Percentiles rank a stretch among this genome's conserved stretches.
Evolutionary conservation across 208 protist species (phyloP).

Genomic region (Crithidia expoeki): DNA sequence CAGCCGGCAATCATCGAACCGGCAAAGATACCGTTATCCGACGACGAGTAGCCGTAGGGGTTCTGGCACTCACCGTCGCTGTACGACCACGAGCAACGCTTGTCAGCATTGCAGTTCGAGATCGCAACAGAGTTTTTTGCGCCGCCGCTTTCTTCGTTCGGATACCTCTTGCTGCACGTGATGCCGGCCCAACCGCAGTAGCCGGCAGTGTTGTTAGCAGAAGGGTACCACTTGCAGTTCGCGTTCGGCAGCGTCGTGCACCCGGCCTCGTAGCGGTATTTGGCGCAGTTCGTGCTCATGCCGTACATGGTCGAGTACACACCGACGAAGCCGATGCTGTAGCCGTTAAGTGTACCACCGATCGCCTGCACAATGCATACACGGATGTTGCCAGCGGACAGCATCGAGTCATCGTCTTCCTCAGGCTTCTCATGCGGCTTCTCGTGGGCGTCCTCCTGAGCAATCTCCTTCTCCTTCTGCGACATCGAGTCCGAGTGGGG

Average conservation of each 20-base stretch:
- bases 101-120: conserved; percentile 30
- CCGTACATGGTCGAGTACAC: conserved; percentile 71
- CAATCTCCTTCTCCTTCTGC: conserved; percentile 9
- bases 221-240: conserved; percentile 56
- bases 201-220: neutral
- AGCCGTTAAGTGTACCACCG: conserved; percentile 66
- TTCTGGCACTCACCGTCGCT: conserved; percentile 51
- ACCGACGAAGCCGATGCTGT: conserved; percentile 77
- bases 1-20: conserved; percentile 83
- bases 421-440: conserved; percentile 5
- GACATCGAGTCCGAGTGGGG: conserved; percentile 9
- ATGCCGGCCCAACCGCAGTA: conserved; percentile 49
- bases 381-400: no score
- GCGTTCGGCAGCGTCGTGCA: conserved; percentile 57
- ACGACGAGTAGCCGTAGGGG: conserved; percentile 51
- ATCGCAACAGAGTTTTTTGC: neutral
- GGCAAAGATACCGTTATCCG: conserved; percentile 80
- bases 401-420: no score
- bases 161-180: conserved; percentile 40
- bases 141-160: conserved; percentile 2
- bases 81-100: conserved; percentile 63
- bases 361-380: conserved; percentile 54
- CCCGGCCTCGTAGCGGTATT: conserved; percentile 29
- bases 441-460: conserved; percentile 7
- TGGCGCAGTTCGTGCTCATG: conserved; percentile 62